Conservation (phyloP, 495 filamentous ascomycete species). For the Penicillium fimorum region DNA sequence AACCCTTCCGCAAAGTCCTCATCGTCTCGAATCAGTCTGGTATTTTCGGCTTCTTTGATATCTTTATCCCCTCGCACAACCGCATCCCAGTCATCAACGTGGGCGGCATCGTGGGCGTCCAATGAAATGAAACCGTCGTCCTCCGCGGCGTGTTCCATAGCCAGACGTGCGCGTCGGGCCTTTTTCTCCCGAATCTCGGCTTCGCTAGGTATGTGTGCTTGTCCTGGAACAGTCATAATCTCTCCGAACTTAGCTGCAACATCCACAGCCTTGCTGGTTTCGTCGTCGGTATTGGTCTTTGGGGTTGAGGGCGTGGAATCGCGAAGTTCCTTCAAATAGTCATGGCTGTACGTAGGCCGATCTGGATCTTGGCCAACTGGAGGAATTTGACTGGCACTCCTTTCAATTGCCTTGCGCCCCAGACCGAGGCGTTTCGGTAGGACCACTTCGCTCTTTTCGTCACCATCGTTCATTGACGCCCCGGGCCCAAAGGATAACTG, state of each 20-base stretch:
- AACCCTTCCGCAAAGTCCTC: constrained; percentile 95
- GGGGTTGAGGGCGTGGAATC: constrained; percentile 78
- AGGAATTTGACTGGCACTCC: constrained; percentile 61
- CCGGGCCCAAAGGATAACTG: constrained; percentile 73
- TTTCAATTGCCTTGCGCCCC: constrained; percentile 68
- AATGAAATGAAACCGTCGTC: constrained; percentile 80
- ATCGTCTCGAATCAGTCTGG: constrained; percentile 78
- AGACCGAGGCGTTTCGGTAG: constrained; percentile 69
- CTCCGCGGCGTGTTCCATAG: constrained; percentile 66
- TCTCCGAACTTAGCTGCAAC: constrained; percentile 63
- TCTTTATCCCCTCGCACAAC: constrained; percentile 44
- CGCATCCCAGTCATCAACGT: constrained; percentile 46
- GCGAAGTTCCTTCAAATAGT: constrained; percentile 81
- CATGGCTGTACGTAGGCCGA: constrained; percentile 79
- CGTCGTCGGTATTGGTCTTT: constrained; percentile 52
- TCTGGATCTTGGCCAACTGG: constrained; percentile 61
- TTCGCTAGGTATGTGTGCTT: constrained; percentile 68
- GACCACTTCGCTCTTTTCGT: constrained; percentile 56
- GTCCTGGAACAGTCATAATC: constrained; percentile 35
- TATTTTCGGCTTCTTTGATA: constrained; percentile 43
- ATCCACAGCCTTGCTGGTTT: constrained; percentile 63
- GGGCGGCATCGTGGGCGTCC: constrained; percentile 48
- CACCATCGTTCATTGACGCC: constrained; percentile 53
- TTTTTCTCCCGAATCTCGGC: constrained; percentile 94
- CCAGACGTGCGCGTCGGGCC: constrained; percentile 74